phyloP scores from a whole-genome alignment of 495 filamentous ascomycete species.

The Aspergillus sclerotioniger region DNA sequence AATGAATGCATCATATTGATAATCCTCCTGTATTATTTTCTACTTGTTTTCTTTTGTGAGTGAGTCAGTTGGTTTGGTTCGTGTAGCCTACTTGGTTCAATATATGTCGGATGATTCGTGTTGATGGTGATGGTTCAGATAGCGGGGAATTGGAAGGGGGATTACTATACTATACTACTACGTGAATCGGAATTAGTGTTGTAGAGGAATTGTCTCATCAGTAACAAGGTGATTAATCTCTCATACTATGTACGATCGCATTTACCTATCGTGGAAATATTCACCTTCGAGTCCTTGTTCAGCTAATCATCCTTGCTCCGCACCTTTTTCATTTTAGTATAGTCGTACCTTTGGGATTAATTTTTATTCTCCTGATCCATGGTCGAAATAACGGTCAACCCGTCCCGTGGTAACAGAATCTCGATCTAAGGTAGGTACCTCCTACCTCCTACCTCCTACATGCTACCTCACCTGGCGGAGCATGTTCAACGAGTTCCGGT shows the following conservation, averaged over 20 bases:
- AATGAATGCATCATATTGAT: neutral
- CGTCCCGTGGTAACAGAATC: constrained; percentile 11
- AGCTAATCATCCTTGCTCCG: neutral
- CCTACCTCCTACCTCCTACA: neutral
- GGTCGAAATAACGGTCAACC: constrained; percentile 13
- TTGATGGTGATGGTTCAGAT: too few species aligned
- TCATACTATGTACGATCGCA: too few species aligned
- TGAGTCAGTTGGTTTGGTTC: too few species aligned
- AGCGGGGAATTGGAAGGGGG: too few species aligned
- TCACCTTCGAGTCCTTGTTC: neutral
- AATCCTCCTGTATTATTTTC: neutral
- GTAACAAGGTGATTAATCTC: too few species aligned
- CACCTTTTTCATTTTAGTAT: neutral
- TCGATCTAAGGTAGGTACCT: neutral
- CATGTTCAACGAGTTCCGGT: neutral
- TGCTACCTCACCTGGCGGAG: neutral
- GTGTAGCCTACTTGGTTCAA: too few species aligned
- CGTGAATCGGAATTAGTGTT: too few species aligned
- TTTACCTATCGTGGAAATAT: too few species aligned
- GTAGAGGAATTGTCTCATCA: too few species aligned
- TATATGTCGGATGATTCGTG: too few species aligned
- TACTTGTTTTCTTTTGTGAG: too few species aligned
- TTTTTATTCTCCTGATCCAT: constrained; percentile 7
- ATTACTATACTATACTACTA: too few species aligned
- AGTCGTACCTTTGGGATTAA: neutral